Percentiles rank a stretch among this genome's conserved stretches.
These are phyloP conservation scores for Exophiala alcalophila DNA, from an alignment of 2,329 filamentous ascomycete genomes.

Conservation along the genomic window DNA sequence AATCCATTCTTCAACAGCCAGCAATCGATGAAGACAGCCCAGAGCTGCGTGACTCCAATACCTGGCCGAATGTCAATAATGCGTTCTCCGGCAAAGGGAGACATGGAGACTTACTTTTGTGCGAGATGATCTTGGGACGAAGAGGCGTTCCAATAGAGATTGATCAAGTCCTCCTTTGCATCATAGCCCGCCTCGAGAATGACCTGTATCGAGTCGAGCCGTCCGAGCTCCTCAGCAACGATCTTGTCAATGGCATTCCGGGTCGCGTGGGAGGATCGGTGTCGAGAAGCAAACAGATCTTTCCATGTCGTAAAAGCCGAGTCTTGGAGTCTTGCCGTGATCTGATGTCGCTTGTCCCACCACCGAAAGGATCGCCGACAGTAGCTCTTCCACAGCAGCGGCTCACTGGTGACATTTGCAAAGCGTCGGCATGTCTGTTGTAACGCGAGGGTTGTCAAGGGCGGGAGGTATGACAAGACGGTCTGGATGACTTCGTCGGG, in stretches of 20 bases:
- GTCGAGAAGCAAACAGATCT: slow-evolving; percentile 58
- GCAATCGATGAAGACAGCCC: slow-evolving; percentile 73
- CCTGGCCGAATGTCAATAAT: slow-evolving; percentile 35
- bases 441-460: slow-evolving; percentile 51
- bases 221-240: slow-evolving; percentile 65
- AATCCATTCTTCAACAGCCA: slow-evolving; percentile 76
- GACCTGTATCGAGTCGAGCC: slow-evolving; percentile 65
- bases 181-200: slow-evolving; percentile 78
- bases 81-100: background rate
- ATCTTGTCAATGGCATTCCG: slow-evolving; percentile 63
- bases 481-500: slow-evolving; percentile 84
- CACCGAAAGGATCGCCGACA: slow-evolving; percentile 67
- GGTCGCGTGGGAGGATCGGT: slow-evolving; percentile 52
- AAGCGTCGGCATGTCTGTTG: slow-evolving; percentile 63
- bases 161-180: slow-evolving; percentile 77
- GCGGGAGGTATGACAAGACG: slow-evolving; percentile 64
- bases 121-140: slow-evolving; percentile 72
- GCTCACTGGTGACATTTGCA: slow-evolving; percentile 64
- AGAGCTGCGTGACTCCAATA: slow-evolving; percentile 74
- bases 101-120: slow-evolving; percentile 52
- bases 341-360: slow-evolving; percentile 68
- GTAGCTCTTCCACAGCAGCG: slow-evolving; percentile 75
- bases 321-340: slow-evolving; percentile 57
- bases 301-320: slow-evolving; percentile 60
- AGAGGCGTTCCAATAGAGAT: slow-evolving; percentile 60